Percentiles rank a stretch among this genome's conserved stretches.
phyloP scores from a whole-genome alignment of 306 rosid species.

The Rosa lucieae region DNA sequence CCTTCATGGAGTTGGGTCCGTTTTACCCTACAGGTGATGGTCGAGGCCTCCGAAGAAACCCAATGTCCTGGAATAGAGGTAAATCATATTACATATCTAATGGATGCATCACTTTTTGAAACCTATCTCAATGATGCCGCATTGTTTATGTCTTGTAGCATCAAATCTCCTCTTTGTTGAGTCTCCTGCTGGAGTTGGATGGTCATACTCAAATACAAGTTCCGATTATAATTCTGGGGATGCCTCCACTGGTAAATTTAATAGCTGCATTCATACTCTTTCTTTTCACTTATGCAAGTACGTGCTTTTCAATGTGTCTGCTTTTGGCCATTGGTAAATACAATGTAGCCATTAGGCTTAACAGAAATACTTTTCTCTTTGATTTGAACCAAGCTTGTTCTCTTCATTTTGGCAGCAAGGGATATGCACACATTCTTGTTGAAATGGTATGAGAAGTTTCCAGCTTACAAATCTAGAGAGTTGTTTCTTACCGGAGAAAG shows the following conservation, averaged over 20 bases:
- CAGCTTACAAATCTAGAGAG: conserved; percentile 58
- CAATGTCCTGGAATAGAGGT: conserved; percentile 89
- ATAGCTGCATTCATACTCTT: neutral
- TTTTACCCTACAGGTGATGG: conserved; percentile 79
- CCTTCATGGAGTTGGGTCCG: conserved; percentile 90
- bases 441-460: conserved; percentile 81
- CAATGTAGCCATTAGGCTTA: neutral
- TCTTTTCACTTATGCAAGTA: neutral
- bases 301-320: neutral
- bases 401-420: conserved; percentile 54
- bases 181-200: conserved; percentile 96
- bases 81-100: neutral
- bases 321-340: neutral
- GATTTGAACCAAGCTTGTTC: neutral
- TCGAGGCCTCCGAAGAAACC: conserved; percentile 62
- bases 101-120: neutral
- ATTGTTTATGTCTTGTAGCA: conserved; percentile 37
- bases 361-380: neutral
- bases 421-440: conserved; percentile 70
- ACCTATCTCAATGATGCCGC: neutral
- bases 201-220: conserved; percentile 88
- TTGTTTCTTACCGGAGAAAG: conserved; percentile 93
- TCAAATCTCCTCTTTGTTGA: conserved; percentile 89
- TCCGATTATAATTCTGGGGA: conserved; percentile 75
- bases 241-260: conserved; percentile 63